phyloP scores from a whole-genome alignment of 768 basidiomycete genomes.

The Boletales sp. region DNA sequence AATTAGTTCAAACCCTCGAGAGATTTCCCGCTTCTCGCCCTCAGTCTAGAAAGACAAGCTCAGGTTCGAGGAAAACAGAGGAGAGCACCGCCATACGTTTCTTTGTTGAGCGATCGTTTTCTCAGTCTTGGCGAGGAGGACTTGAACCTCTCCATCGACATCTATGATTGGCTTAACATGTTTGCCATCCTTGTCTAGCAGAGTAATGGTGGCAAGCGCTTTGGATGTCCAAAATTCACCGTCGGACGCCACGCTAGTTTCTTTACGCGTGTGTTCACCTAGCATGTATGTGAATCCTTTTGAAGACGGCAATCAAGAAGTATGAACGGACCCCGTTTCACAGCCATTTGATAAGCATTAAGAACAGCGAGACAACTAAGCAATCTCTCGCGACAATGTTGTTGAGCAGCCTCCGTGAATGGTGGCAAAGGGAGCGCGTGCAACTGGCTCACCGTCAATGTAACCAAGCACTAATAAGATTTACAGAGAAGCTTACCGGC shows the following conservation, averaged over 20 bases:
- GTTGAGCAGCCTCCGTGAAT: conserved; percentile 69
- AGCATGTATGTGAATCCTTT: not conserved
- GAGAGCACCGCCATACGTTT: conserved; percentile 33
- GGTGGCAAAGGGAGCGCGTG: conserved; percentile 59
- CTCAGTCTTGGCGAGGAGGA: conserved; percentile 43
- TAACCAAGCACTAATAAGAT: not conserved
- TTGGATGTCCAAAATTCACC: conserved; percentile 80
- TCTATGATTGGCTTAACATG: conserved; percentile 55
- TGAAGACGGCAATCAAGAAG: not conserved
- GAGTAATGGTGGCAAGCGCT: conserved; percentile 51
- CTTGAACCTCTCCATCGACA: conserved; percentile 51
- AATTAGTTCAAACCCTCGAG: conserved; percentile 69
- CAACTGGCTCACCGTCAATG: conserved; percentile 35
- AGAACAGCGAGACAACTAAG: conserved; percentile 74
- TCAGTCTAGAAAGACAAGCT: conserved; percentile 6
- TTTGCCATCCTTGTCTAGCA: conserved; percentile 64
- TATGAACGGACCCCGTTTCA: conserved; percentile 47
- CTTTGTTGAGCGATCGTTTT: conserved; percentile 40
- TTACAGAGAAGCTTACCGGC: conserved; percentile 46
- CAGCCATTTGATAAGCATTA: conserved; percentile 47
- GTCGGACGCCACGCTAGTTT: conserved; percentile 60
- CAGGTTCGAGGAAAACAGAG: not conserved
- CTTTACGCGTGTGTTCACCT: conserved; percentile 50
- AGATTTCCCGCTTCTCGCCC: conserved; percentile 24
- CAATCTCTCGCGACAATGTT: conserved; percentile 64